phyloP scores from a whole-genome alignment of 192 early-diverging fungal species.

The Umbelopsis ramanniana region DNA sequence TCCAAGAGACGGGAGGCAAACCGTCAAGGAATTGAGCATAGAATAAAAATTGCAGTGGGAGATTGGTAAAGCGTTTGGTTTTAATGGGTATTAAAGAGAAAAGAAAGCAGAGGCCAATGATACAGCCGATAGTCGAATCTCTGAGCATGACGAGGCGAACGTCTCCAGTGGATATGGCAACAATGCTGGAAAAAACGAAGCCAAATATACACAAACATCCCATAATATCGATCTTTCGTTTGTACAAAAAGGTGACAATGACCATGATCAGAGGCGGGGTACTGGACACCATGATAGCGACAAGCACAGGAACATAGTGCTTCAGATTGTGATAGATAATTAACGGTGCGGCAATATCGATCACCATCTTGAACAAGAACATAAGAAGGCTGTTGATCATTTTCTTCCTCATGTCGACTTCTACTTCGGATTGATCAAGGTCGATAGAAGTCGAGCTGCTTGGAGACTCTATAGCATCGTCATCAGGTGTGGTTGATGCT shows the following conservation, averaged over 20 bases:
- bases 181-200: constrained; percentile 38
- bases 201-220: constrained; percentile 42
- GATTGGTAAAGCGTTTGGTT: constrained; percentile 28
- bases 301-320: constrained; percentile 23
- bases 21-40: constrained; percentile 34
- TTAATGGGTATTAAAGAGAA: constrained; percentile 42
- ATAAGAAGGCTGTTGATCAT: not conserved
- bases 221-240: constrained; percentile 38
- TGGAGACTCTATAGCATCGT: too few relatives aligned
- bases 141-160: constrained; percentile 43
- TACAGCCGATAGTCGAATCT: constrained; percentile 43
- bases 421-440: not conserved
- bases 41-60: constrained; percentile 37
- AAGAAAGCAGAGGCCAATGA: constrained; percentile 40
- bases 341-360: constrained; percentile 35
- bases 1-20: constrained; percentile 26
- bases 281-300: constrained; percentile 46
- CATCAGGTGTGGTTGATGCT: too few relatives aligned
- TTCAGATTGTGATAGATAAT: constrained; percentile 37
- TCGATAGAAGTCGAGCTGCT: too few relatives aligned
- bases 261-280: constrained; percentile 41
- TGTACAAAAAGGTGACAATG: constrained; percentile 27
- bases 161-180: constrained; percentile 30
- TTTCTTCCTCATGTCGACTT: not conserved
- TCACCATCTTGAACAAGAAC: not conserved